Evolutionary conservation across 2,329 filamentous ascomycete genomes (phyloP).

Genomic region (Knufia petricola): DNA sequence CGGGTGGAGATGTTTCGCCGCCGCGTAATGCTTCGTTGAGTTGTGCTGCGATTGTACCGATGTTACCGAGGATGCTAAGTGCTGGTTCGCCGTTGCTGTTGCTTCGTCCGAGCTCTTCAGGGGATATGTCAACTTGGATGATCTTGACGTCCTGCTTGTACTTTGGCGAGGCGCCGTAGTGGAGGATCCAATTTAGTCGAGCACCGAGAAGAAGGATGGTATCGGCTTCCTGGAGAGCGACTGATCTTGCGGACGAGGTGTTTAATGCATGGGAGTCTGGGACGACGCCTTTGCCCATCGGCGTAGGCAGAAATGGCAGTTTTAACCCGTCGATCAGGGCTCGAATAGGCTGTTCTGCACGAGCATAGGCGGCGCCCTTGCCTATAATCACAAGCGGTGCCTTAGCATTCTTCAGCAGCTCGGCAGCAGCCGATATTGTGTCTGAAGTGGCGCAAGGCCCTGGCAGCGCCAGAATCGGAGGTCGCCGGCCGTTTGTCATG

Average conservation of each 20-base stretch:
- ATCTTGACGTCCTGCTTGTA: constrained; percentile 43
- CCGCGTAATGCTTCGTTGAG: constrained; percentile 32
- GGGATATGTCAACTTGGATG: constrained; percentile 46
- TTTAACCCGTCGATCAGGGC: constrained; percentile 38
- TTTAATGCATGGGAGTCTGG: constrained; percentile 46
- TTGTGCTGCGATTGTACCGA: constrained; percentile 41
- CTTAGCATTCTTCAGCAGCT: constrained; percentile 39
- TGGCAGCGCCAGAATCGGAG: constrained; percentile 26
- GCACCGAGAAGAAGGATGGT: constrained; percentile 47
- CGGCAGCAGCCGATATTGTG: constrained; percentile 33
- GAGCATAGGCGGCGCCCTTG: constrained; percentile 47
- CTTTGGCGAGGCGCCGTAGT: constrained; percentile 47
- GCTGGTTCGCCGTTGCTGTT: constrained; percentile 33
- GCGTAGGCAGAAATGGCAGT: constrained; percentile 48
- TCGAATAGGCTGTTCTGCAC: constrained; percentile 39
- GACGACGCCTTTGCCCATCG: constrained; percentile 51
- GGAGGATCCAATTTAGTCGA: constrained; percentile 50
- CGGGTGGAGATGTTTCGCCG: constrained; percentile 35
- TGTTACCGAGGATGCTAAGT: constrained; percentile 44
- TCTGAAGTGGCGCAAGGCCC: constrained; percentile 37
- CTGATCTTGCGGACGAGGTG: constrained; percentile 44
- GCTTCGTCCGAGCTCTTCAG: constrained; percentile 47
- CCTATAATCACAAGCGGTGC: constrained; percentile 46
- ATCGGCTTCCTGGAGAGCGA: constrained; percentile 45
- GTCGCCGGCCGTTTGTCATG: constrained; percentile 12